Evolutionary conservation across 768 basidiomycete species (phyloP), one percentile per base, ranked within the genome.

Genomic region (Podaxis sp.): DNA sequence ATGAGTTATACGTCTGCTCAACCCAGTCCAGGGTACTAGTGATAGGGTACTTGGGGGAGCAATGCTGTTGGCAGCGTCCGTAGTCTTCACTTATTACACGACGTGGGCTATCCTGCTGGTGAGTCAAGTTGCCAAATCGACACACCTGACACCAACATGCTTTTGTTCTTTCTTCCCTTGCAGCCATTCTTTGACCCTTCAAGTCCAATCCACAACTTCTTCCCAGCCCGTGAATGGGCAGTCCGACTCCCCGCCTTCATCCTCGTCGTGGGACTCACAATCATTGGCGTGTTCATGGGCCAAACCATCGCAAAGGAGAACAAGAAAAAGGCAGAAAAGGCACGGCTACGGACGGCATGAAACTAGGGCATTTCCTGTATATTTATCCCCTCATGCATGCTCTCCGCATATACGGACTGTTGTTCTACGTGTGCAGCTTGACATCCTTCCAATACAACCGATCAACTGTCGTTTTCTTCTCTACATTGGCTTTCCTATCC

Each of bases 171-270:
- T 42, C 58, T 61, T 61, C 42, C 32, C 32, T 32, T 3, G 25
- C 57, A 88, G 87, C 95, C 95, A 5, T 93, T 97, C 78, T 86
- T 97, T 63, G 87, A 91, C 61, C 63, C 79, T 1, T 80, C 84
- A 2, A 93, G 85, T 67, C 83, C 87, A 18, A 77, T 96, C 32
- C 92, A 95, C 63, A 65, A 69, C 46, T 86, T 84, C 74, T 98
- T 98, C 71, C 96, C 93, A 0, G 70, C 91, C 4, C 80, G 95
- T 52, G 93, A 97, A 77, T 98, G 95, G 93, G 95, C 93, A 9
- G 79, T 98, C 53, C 84, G 90, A 18, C 71, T 98, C 50, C 95
- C 95, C 40, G 89, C 91, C 2, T 83, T 93, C 71, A 76, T 95
- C 53, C 82, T 98, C 6, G 79, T 95, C 4, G 69, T 90, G 7